These are phyloP conservation scores for Solanum piurae DNA, from an alignment of 257 asterid species.

Conservation along the genomic window DNA sequence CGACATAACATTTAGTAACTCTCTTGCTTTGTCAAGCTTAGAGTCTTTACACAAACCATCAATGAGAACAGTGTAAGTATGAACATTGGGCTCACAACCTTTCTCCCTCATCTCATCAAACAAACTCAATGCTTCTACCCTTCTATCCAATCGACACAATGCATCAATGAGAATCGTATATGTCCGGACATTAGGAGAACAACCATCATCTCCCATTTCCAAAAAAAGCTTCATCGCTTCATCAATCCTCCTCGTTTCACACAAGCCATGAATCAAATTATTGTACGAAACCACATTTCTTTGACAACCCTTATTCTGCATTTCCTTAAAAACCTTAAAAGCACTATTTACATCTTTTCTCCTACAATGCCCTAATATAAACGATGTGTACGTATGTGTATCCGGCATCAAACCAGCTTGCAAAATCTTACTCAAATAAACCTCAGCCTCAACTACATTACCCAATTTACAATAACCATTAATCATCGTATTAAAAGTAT, in stretches of 20 bases:
- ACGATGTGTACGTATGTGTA: constrained; percentile 62
- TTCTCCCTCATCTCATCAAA: constrained; percentile 62
- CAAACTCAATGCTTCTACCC: constrained; percentile 44
- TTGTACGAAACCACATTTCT: constrained; percentile 65
- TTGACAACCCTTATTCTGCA: constrained; percentile 46
- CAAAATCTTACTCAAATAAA: constrained; percentile 41
- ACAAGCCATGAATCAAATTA: constrained; percentile 61
- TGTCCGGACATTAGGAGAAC: constrained; percentile 52
- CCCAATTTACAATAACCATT: constrained; percentile 64
- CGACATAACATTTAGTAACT: constrained; percentile 29
- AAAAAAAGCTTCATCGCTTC: constrained; percentile 38
- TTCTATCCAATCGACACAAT: constrained; percentile 41
- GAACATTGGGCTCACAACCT: constrained; percentile 53
- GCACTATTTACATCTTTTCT: constrained; percentile 48
- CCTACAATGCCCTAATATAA: constrained; percentile 69
- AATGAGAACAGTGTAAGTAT: constrained; percentile 56
- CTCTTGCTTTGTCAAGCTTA: constrained; percentile 39
- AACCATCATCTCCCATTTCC: constrained; percentile 46
- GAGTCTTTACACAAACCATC: constrained; percentile 50
- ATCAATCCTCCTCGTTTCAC: constrained; percentile 43
- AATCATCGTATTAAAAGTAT: constrained; percentile 64
- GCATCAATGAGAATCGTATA: constrained; percentile 64
- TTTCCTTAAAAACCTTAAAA: constrained; percentile 24
- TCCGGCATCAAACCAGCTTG: constrained; percentile 61
- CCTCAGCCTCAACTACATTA: constrained; percentile 42